Evolutionary conservation across 2,329 filamentous ascomycete genomes (phyloP), one percentile per base, ranked within the genome.

Genomic region (Myriosclerotinia scirpicola): DNA sequence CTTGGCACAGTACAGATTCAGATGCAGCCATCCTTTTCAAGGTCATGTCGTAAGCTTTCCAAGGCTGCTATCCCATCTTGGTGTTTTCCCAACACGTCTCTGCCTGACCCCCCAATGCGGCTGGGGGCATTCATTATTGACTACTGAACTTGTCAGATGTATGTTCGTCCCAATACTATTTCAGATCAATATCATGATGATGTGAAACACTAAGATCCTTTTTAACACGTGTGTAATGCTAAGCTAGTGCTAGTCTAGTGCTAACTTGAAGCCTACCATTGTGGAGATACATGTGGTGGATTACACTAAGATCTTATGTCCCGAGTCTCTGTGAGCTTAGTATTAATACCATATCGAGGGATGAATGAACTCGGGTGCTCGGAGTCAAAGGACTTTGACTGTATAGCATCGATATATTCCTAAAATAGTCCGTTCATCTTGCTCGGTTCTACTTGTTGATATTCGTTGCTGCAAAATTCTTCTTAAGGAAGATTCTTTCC

Each of bases 401-500:
- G 15, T 53, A 36, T 30, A 22, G 48, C 59, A 53, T 54, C 36
- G 36, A 54, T n/a, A 5, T 62, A 20, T 6, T 26, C 22, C 5
- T 36, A n/a, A 26, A 12, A 22, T 60, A 17, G 44, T 50, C 26
- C 42, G 44, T 50, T 26, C 42, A 50, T 26, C 14, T 5, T 62
- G 22, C 48, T 52, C 46, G 46, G 34, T 30, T 30, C 44, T 15
- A 60, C 26, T 8, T 54, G 46, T 54, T 62, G 34, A 62, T 40
- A 20, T 20, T 54, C 48, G 22, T 42, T 42, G 5, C 40, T 53
- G n/a, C 9, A n/a, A 38, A 30, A 54, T 14, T 54, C 22, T 42
- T 54, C 36, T 53, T 54, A 62, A 62, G 46, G 20, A 40, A 44
- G 34, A 52, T 40, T 34, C 59, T 22, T 53, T 54, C 59, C 59